Conservation (phyloP, 306 rosid genomes). For the Quercus agrifolia region DNA sequence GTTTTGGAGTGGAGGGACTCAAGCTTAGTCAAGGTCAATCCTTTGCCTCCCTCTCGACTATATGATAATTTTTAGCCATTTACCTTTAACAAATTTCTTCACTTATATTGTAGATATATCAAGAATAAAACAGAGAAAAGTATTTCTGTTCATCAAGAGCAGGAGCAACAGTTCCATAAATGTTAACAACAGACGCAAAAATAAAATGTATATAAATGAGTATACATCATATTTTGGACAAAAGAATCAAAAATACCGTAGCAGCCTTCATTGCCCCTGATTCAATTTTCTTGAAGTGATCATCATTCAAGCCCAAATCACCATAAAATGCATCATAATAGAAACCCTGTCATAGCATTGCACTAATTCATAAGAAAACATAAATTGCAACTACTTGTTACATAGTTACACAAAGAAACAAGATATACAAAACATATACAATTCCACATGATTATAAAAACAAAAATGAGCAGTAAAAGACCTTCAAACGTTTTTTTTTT, state of each 20-base stretch:
- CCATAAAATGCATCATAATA: slow-evolving; percentile 91
- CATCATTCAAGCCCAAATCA: slow-evolving; percentile 87
- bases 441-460: not conserved
- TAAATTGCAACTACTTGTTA: not conserved
- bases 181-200: not conserved
- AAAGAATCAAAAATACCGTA: slow-evolving; percentile 43
- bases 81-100: not conserved
- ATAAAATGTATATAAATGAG: not conserved
- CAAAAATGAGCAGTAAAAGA: not conserved
- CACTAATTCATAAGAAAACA: slow-evolving; percentile 3
- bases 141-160: not conserved
- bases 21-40: not conserved
- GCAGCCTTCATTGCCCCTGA: slow-evolving; percentile 69
- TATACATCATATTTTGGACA: not conserved
- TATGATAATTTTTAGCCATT: not conserved
- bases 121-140: not conserved
- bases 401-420: not conserved
- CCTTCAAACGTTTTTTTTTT: no score
- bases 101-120: not conserved
- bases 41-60: not conserved
- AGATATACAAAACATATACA: not conserved
- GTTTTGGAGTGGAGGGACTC: not conserved
- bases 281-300: slow-evolving; percentile 77
- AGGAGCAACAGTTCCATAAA: not conserved
- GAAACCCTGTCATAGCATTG: slow-evolving; percentile 64